Base-by-base conservation (phyloP, 1,284 basidiomycete genomes). In the Heterobasidion irregulare region DNA sequence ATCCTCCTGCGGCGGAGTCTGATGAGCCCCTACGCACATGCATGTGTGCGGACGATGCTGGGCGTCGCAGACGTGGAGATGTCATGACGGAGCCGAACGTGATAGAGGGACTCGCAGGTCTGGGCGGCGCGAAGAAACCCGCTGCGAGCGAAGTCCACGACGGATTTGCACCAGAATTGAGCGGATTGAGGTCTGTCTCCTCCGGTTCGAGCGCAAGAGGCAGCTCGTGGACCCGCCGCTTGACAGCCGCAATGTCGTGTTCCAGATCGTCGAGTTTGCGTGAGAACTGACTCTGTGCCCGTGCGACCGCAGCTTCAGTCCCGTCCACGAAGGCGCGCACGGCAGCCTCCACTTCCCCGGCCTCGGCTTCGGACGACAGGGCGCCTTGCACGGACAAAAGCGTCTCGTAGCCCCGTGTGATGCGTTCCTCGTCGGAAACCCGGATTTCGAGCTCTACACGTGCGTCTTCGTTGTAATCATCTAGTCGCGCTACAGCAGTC, bases 401-500 rank as follows among this genome's bases (percentile, higher is more conserved):
- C 1, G 88, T 84, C 62, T 87, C 83, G 60, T 86, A 92, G 1
- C 91, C 90, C 8, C 78, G 77, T 9, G 75, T 74, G 0, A 87
- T 75, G 8, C 93, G 76, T 38, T 80, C 80, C 61, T 92, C 90
- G 66, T 94, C 92, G 1, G 89, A 81, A 13, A 87, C 72, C 18
- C 83, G 83, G 52, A 94, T 94, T 70, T 94, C 92, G 16, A 94
- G 73, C 65, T 94, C 92, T 2, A 94, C 92, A 1, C 89, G 80
- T 0, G 84, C 85, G 62, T 94, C 92, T 67, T 94, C 92, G 18
- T 84, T 83, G 60, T 83, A 90, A 66, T 94, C 89, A 60, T 85
- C 77, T 44, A 94, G 72, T 1, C 88, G 77, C 49, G 84, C 77
- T 4, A 91, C 72, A 1, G 84, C 81, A 0, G 73, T 74, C 16